A percentile compares a stretch with the other conserved stretches of the same genome.
These are phyloP conservation scores for Solanum okadae DNA, from an alignment of 257 asterid species.

Conservation along the genomic window DNA sequence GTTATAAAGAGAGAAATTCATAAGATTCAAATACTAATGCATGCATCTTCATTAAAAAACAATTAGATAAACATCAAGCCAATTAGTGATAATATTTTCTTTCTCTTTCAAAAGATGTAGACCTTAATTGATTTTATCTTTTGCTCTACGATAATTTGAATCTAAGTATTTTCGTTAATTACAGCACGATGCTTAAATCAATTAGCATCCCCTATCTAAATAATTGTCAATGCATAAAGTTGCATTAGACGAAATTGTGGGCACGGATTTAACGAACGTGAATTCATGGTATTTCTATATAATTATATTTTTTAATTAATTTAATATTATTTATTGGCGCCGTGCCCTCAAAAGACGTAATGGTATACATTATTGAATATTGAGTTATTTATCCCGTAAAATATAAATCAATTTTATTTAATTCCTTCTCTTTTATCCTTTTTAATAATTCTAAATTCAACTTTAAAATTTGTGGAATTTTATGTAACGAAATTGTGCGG, in stretches of 20 bases:
- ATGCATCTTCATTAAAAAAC: background rate
- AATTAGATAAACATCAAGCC: background rate
- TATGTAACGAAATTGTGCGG: background rate
- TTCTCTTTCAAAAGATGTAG: background rate
- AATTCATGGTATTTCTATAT: too few species aligned
- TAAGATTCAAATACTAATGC: background rate
- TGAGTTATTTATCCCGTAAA: background rate
- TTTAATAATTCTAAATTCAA: too few species aligned
- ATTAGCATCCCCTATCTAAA: too few species aligned
- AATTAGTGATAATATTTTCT: background rate
- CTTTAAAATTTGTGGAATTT: too few species aligned
- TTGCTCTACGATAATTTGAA: background rate
- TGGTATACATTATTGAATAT: too few species aligned
- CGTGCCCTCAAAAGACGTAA: too few species aligned
- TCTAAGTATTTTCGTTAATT: background rate
- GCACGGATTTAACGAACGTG: too few species aligned
- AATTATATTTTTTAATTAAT: too few species aligned
- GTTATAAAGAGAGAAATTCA: background rate
- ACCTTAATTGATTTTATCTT: background rate
- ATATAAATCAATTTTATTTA: background rate
- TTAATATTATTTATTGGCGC: too few species aligned
- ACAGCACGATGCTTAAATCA: too few species aligned
- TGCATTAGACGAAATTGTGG: too few species aligned
- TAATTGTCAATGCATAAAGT: too few species aligned
- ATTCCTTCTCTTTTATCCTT: background rate